Evolutionary conservation across 2,329 filamentous ascomycete species (phyloP).

Genomic region (Grosmannia serpens): DNA sequence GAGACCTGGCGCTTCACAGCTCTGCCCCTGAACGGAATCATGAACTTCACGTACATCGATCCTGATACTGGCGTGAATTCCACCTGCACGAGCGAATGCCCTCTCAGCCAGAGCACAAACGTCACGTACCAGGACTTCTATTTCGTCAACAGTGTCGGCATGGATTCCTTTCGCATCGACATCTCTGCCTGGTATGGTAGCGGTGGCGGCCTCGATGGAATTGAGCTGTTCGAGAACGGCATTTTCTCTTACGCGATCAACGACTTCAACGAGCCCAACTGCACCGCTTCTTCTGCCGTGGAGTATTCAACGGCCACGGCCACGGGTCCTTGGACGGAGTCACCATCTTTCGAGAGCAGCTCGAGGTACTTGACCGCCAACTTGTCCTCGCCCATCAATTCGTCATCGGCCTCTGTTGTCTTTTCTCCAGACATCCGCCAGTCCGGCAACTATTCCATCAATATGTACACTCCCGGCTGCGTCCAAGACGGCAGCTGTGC

Average conservation of each 20-base stretch:
- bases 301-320: conserved; percentile 51
- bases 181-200: conserved; percentile 78
- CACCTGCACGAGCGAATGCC: conserved; percentile 72
- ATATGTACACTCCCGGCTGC: conserved; percentile 88
- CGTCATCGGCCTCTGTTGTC: conserved; percentile 55
- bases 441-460: conserved; percentile 84
- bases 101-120: conserved; percentile 60
- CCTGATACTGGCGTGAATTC: conserved; percentile 53
- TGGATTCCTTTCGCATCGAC: conserved; percentile 77
- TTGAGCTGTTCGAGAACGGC: conserved; percentile 78
- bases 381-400: conserved; percentile 43
- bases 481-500: conserved; percentile 64
- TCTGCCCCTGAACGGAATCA: conserved; percentile 77
- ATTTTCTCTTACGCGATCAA: conserved; percentile 78
- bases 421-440: conserved; percentile 78
- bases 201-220: conserved; percentile 74
- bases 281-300: conserved; percentile 51
- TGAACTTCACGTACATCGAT: conserved; percentile 90
- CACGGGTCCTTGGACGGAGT: conserved; percentile 64
- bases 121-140: conserved; percentile 74
- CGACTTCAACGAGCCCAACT: conserved; percentile 79
- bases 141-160: conserved; percentile 79
- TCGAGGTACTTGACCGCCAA: conserved; percentile 67
- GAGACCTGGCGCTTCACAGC: conserved; percentile 81
- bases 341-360: conserved; percentile 55